phyloP scores from a whole-genome alignment of 495 filamentous ascomycete genomes.

The Cryomyces minteri region DNA sequence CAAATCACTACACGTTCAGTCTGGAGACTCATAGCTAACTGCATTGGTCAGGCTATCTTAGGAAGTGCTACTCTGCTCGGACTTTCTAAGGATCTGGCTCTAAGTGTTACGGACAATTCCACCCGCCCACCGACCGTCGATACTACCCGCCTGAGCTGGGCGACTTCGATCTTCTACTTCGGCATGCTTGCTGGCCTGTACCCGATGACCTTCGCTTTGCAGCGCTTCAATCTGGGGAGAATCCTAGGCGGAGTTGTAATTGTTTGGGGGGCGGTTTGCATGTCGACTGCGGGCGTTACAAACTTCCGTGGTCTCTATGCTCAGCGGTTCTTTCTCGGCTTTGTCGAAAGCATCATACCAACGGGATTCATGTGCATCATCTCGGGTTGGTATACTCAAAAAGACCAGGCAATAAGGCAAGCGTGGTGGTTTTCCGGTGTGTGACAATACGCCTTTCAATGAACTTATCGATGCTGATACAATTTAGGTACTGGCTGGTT shows the following conservation, averaged over 20 bases:
- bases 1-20: background rate
- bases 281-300: constrained; percentile 47
- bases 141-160: constrained; percentile 51
- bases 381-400: constrained; percentile 46
- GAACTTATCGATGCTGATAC: too few species aligned
- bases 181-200: constrained; percentile 58
- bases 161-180: constrained; percentile 64
- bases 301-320: constrained; percentile 44
- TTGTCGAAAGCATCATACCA: constrained; percentile 47
- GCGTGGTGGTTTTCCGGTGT: constrained; percentile 47
- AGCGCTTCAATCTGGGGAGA: constrained; percentile 42
- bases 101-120: constrained; percentile 31
- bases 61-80: constrained; percentile 55
- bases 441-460: too few species aligned
- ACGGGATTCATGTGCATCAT: constrained; percentile 52
- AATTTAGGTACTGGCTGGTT: constrained; percentile 32
- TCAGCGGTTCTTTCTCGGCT: constrained; percentile 56
- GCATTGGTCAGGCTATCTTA: constrained; percentile 38
- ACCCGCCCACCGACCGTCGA: constrained; percentile 35
- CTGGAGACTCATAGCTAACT: too few species aligned
- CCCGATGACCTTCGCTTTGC: constrained; percentile 49
- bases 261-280: constrained; percentile 47
- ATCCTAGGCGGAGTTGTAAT: constrained; percentile 46
- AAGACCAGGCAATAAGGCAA: constrained; percentile 46
- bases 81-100: constrained; percentile 49